Evolutionary conservation across 2,329 filamentous ascomycete genomes (phyloP).

Genomic region (Clarireedia hainanense): DNA sequence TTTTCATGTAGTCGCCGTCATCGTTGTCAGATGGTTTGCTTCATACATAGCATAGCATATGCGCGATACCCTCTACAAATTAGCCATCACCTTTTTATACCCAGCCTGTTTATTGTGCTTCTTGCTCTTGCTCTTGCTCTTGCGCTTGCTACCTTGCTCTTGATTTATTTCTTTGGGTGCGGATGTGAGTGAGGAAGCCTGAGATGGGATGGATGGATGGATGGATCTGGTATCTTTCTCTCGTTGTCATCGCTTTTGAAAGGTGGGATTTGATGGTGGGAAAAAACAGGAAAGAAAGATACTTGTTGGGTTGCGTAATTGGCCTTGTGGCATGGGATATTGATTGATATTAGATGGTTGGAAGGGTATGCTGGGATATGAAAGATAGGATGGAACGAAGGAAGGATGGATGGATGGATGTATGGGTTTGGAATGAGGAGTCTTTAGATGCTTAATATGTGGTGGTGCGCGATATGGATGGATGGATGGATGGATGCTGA

Average conservation of each 20-base stretch:
- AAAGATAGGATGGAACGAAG: neutral
- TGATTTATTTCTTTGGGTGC: neutral
- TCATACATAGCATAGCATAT: neutral
- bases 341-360: neutral
- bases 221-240: slow-evolving; percentile 5
- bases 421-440: neutral
- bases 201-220: neutral
- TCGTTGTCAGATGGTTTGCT: neutral
- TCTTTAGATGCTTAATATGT: neutral
- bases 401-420: slow-evolving; percentile 1
- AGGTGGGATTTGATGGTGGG: neutral
- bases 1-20: no score
- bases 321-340: neutral
- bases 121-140: neutral
- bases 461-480: slow-evolving; percentile 3
- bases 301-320: neutral
- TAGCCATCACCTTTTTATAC: neutral
- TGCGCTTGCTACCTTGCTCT: neutral
- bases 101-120: neutral
- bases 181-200: neutral
- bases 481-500: neutral
- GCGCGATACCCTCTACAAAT: neutral
- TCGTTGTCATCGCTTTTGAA: neutral
- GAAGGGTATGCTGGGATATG: neutral
- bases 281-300: no score